These are phyloP conservation scores for Calcarisporium arbuscula DNA, from an alignment of 2,329 filamentous ascomycete species.

Conservation along the genomic window DNA sequence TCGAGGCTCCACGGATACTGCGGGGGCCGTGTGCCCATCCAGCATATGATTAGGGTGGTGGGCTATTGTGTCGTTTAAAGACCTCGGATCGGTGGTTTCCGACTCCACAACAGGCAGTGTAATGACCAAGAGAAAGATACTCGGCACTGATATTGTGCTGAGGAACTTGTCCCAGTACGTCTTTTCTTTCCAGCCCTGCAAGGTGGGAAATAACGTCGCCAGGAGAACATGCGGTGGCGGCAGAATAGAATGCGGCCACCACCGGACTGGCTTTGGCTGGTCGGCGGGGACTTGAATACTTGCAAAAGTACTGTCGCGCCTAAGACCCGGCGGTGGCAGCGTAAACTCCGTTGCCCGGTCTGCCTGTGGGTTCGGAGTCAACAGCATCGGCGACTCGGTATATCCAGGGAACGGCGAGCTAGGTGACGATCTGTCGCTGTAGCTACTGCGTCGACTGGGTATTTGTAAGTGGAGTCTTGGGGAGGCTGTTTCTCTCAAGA, in stretches of 20 bases:
- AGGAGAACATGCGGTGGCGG: conserved; percentile 66
- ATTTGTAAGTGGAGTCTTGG: conserved; percentile 38
- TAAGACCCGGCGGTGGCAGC: conserved; percentile 37
- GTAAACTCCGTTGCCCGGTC: conserved; percentile 46
- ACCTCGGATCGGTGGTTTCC: conserved; percentile 39
- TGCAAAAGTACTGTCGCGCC: conserved; percentile 41
- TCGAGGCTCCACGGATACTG: conserved; percentile 27
- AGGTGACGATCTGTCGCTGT: conserved; percentile 41
- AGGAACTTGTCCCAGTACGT: conserved; percentile 77
- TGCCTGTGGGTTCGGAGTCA: conserved; percentile 33
- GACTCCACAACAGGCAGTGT: conserved; percentile 88
- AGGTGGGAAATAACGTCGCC: conserved; percentile 77
- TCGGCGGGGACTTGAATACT: conserved; percentile 32
- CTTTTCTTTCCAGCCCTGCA: conserved; percentile 77
- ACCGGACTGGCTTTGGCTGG: conserved; percentile 47
- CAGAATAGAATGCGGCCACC: conserved; percentile 76
- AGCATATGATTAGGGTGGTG: conserved; percentile 22
- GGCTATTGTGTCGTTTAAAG: conserved; percentile 17
- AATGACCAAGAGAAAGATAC: conserved; percentile 81
- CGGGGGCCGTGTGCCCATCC: conserved; percentile 24
- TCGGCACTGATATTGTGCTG: conserved; percentile 78
- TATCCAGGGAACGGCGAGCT: conserved; percentile 63
- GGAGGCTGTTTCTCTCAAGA: conserved; percentile 4
- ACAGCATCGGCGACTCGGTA: conserved; percentile 48
- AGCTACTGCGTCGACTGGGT: conserved; percentile 34